phyloP scores from a whole-genome alignment of 2,329 filamentous ascomycete genomes.

The Exophiala mesophila region DNA sequence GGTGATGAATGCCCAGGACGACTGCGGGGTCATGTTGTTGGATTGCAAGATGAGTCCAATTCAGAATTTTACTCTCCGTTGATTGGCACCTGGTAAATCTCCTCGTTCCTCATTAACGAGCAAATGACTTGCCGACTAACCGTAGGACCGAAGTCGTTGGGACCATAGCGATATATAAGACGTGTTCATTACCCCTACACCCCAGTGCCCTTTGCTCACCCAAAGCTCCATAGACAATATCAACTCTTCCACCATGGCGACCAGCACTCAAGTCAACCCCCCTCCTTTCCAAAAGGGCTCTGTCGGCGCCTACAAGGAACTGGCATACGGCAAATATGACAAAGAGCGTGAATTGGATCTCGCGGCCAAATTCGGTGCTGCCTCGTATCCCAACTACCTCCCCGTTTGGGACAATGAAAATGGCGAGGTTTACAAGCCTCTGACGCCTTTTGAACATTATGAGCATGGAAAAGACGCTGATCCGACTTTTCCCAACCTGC shows the following conservation, averaged over 20 bases:
- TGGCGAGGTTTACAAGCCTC: slow-evolving; percentile 50
- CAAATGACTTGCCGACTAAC: slow-evolving; percentile 1
- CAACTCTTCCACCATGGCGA: background rate
- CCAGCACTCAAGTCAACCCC: background rate
- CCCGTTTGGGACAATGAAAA: slow-evolving; percentile 63
- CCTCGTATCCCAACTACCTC: slow-evolving; percentile 67
- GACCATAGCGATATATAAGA: background rate
- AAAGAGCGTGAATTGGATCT: slow-evolving; percentile 52
- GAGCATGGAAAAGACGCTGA: slow-evolving; percentile 75
- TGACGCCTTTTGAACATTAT: slow-evolving; percentile 65
- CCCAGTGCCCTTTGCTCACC: too few relatives aligned
- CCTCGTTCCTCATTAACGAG: background rate
- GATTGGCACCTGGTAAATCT: too few relatives aligned
- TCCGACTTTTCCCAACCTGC: slow-evolving; percentile 61
- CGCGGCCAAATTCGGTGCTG: slow-evolving; percentile 49
- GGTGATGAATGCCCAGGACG: background rate
- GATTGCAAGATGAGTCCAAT: background rate
- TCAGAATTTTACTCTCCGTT: background rate
- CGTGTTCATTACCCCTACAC: background rate
- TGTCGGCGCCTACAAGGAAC: slow-evolving; percentile 25
- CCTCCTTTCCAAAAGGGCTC: slow-evolving; percentile 2
- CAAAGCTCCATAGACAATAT: too few relatives aligned
- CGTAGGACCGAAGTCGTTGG: background rate
- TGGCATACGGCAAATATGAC: slow-evolving; percentile 26
- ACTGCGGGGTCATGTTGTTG: background rate